phyloP scores from a whole-genome alignment of 2,329 filamentous ascomycete genomes.

The Sclerotiophoma versabilis region DNA sequence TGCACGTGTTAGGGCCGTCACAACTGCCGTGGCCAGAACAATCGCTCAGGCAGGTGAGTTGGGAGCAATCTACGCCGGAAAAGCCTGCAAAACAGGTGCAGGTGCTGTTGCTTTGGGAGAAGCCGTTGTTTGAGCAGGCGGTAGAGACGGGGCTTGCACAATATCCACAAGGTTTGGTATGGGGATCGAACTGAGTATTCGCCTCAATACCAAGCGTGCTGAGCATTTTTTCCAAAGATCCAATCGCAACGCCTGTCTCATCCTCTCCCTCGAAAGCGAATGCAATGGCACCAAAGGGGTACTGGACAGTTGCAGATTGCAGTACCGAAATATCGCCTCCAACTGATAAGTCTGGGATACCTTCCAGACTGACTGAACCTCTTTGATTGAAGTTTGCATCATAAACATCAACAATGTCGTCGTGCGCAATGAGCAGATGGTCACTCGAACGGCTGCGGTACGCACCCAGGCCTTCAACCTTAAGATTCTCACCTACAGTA shows the following conservation, averaged over 20 bases:
- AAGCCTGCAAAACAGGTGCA: constrained; percentile 41
- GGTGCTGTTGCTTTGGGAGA: constrained; percentile 1
- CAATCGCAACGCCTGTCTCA: constrained; percentile 31
- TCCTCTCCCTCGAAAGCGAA: constrained; percentile 40
- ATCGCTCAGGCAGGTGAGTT: constrained; percentile 29
- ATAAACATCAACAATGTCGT: constrained; percentile 33
- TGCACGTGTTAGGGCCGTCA: constrained; percentile 35
- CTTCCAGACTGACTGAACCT: constrained; percentile 27
- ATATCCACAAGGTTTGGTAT: constrained; percentile 21
- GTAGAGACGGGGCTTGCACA: constrained; percentile 26
- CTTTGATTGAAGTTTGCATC: constrained; percentile 23
- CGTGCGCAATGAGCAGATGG: constrained; percentile 36
- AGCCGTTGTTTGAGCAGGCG: constrained; percentile 34
- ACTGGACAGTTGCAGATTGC: constrained; percentile 22
- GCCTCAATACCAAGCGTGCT: constrained; percentile 22
- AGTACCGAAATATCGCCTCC: constrained; percentile 37
- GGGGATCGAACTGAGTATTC: constrained; percentile 32
- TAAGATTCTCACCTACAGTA: constrained; percentile 24
- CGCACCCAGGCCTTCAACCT: constrained; percentile 31
- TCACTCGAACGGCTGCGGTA: constrained; percentile 29
- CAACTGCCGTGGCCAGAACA: constrained; percentile 40
- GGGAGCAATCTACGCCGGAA: constrained; percentile 30
- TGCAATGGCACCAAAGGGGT: constrained; percentile 29
- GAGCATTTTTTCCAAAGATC: constrained; percentile 27
- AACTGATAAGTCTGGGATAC: constrained; percentile 35